A percentile compares a stretch with the other conserved stretches of the same genome.
These are phyloP conservation scores for Plectranthus barbatus DNA, from an alignment of 257 asterid species.

Conservation along the genomic window DNA sequence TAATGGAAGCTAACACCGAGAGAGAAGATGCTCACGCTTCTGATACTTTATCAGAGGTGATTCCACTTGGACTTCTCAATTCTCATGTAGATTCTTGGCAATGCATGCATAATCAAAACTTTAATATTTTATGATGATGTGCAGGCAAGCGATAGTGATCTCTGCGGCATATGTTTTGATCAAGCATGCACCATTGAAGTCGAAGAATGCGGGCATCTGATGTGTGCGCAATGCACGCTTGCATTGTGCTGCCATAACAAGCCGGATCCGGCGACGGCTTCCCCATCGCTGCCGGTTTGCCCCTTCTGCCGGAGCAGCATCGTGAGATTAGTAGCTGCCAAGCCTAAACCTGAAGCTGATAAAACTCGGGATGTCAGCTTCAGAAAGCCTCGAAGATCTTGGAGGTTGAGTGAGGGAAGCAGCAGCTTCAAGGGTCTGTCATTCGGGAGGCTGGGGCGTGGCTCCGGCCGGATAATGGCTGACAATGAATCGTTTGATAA, in stretches of 20 bases:
- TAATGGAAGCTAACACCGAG: slow-evolving; percentile 72
- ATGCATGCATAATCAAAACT: too few relatives aligned
- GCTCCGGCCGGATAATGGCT: slow-evolving; percentile 56
- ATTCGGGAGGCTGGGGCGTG: slow-evolving; percentile 65
- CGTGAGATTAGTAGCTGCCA: slow-evolving; percentile 47
- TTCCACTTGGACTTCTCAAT: neutral
- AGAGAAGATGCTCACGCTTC: slow-evolving; percentile 60
- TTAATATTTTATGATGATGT: too few relatives aligned
- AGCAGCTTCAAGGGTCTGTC: slow-evolving; percentile 87
- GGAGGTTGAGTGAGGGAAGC: slow-evolving; percentile 72
- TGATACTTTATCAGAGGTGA: slow-evolving; percentile 72
- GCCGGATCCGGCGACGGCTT: slow-evolving; percentile 54
- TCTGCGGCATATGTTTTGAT: slow-evolving; percentile 87
- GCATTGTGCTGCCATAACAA: slow-evolving; percentile 88
- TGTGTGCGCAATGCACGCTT: slow-evolving; percentile 90
- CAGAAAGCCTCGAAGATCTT: slow-evolving; percentile 46
- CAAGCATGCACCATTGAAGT: slow-evolving; percentile 79
- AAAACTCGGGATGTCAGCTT: slow-evolving; percentile 31
- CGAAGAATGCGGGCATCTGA: slow-evolving; percentile 75
- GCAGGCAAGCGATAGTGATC: slow-evolving; percentile 15
- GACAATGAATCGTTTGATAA: slow-evolving; percentile 57
- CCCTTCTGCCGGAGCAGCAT: slow-evolving; percentile 93
- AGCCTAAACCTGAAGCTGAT: slow-evolving; percentile 32
- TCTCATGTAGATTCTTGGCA: neutral
- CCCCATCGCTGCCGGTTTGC: slow-evolving; percentile 52